phyloP scores from a whole-genome alignment of 192 early-diverging fungal species.

The Entomortierella parvispora region DNA sequence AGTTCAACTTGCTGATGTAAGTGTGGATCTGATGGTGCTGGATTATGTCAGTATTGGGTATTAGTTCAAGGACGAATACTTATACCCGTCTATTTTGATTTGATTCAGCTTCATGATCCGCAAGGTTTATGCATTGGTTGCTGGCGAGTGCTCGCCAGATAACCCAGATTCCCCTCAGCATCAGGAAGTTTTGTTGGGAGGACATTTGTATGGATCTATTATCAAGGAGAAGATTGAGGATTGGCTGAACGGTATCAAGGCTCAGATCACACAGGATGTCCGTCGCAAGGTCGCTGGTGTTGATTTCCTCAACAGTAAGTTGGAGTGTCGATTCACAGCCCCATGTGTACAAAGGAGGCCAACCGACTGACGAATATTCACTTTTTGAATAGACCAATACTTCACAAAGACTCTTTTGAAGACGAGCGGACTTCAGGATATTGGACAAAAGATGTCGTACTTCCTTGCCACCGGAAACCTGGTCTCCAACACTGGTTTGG shows the following conservation, averaged over 20 bases:
- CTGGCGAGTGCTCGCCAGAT: slow-evolving; percentile 91
- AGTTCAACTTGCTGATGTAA: slow-evolving; percentile 92
- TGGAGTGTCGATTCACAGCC: slow-evolving; percentile 57
- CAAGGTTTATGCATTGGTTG: slow-evolving; percentile 93
- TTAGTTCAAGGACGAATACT: too few relatives aligned
- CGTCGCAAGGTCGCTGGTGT: slow-evolving; percentile 69
- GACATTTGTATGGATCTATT: slow-evolving; percentile 87
- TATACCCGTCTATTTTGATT: slow-evolving; percentile 5
- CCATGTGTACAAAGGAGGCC: background rate
- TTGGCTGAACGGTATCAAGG: slow-evolving; percentile 74
- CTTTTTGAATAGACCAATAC: slow-evolving; percentile 66
- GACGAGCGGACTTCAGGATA: slow-evolving; percentile 62
- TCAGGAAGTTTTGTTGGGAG: slow-evolving; percentile 94
- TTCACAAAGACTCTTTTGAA: slow-evolving; percentile 71
- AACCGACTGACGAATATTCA: slow-evolving; percentile 20
- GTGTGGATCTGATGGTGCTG: too few relatives aligned
- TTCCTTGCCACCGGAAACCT: slow-evolving; percentile 99
- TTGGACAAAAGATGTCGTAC: slow-evolving; percentile 90
- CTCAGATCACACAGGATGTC: slow-evolving; percentile 69
- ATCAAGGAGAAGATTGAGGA: slow-evolving; percentile 96
- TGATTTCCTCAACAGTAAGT: slow-evolving; percentile 83
- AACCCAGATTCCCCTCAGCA: slow-evolving; percentile 97
- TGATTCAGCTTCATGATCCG: slow-evolving; percentile 87
- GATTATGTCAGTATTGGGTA: too few relatives aligned
- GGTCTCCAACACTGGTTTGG: slow-evolving; percentile 88